Conservation (phyloP, 2,329 filamentous ascomycete genomes). For the Claviceps spartinae region DNA sequence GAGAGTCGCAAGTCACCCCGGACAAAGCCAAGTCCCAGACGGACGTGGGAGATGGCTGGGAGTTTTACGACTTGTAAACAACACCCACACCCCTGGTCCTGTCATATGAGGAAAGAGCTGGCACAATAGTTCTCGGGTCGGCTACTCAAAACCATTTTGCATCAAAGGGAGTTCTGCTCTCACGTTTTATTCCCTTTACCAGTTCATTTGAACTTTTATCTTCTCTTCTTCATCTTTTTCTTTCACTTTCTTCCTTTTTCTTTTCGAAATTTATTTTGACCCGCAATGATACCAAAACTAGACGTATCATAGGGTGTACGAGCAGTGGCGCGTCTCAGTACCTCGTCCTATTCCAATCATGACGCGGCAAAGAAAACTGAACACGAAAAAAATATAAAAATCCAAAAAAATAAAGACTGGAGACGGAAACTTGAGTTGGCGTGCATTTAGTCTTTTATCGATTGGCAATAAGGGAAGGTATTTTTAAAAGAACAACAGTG, state of each 20-base stretch:
- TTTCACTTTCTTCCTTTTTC: background rate
- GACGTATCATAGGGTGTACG: constrained; percentile 8
- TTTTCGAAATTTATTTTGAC: constrained; percentile 1
- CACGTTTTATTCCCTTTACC: background rate
- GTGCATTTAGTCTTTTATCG: background rate
- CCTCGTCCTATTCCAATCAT: background rate
- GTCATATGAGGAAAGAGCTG: background rate
- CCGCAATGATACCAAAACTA: constrained; percentile 15
- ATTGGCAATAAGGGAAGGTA: background rate
- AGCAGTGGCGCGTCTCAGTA: constrained; percentile 2
- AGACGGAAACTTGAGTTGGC: background rate
- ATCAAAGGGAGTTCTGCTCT: background rate
- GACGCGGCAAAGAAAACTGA: constrained; percentile 1
- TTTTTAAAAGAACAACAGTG: background rate
- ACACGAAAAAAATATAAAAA: background rate
- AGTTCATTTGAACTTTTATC: background rate
- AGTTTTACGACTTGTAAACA: constrained; percentile 45
- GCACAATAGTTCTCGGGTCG: background rate
- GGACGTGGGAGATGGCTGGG: constrained; percentile 43
- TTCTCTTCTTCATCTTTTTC: constrained; percentile 1
- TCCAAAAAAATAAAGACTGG: too few species aligned
- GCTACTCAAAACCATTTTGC: background rate
- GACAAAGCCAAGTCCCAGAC: constrained; percentile 14
- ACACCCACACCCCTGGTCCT: background rate
- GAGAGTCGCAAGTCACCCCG: constrained; percentile 9